These are phyloP conservation scores for Lactarius evosmus DNA, from an alignment of 768 basidiomycete genomes.

Conservation along the genomic window DNA sequence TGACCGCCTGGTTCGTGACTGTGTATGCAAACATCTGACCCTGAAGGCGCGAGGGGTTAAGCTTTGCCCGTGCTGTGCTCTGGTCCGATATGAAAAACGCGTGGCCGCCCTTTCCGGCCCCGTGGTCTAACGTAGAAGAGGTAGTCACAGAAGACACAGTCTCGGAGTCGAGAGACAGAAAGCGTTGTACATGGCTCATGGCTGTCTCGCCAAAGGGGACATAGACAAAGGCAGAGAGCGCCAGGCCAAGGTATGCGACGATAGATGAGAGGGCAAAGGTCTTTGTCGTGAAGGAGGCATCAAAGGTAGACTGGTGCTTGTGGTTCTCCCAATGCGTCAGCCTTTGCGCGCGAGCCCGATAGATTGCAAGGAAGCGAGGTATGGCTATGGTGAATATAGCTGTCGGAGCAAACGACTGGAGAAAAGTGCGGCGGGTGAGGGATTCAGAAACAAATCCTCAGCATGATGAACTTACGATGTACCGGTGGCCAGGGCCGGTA, in stretches of 20 bases:
- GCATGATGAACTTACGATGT: conserved; percentile 55
- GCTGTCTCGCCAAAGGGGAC: conserved; percentile 88
- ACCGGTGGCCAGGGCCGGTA: conserved; percentile 76
- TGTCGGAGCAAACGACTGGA: conserved; percentile 76
- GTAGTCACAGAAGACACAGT: conserved; percentile 23
- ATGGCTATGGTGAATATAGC: conserved; percentile 78
- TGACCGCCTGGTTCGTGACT: conserved; percentile 83
- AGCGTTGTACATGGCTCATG: conserved; percentile 52
- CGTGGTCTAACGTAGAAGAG: conserved; percentile 24
- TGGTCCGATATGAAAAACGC: conserved; percentile 16
- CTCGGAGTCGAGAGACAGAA: conserved; percentile 30
- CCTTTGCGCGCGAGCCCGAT: conserved; percentile 60
- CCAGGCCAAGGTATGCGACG: conserved; percentile 89
- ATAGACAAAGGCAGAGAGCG: conserved; percentile 92
- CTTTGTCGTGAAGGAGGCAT: conserved; percentile 81
- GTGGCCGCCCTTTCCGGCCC: conserved; percentile 27
- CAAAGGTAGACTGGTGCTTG: conserved; percentile 69
- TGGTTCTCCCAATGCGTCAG: conserved; percentile 94
- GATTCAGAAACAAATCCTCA: not conserved
- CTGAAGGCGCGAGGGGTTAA: conserved; percentile 68
- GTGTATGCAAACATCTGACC: conserved; percentile 93
- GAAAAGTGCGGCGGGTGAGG: not conserved
- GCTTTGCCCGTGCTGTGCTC: conserved; percentile 47
- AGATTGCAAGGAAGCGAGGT: conserved; percentile 72
- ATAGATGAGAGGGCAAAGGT: conserved; percentile 86